phyloP scores from a whole-genome alignment of 768 basidiomycete species.

The Dacryopinax spathularia region DNA sequence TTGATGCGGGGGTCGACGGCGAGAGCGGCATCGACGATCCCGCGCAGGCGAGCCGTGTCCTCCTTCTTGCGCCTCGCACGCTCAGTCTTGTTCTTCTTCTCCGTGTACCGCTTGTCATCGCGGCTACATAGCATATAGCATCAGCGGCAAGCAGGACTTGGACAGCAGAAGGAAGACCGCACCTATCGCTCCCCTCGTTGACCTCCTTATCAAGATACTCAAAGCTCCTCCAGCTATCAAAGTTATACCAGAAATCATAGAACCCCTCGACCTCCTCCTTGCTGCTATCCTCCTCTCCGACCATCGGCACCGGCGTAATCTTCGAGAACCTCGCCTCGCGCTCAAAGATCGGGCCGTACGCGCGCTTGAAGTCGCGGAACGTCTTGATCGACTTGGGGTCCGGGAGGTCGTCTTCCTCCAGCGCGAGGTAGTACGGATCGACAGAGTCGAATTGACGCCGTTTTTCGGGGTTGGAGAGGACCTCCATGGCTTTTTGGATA shows the following conservation, averaged over 20 bases:
- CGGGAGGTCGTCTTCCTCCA: constrained; percentile 63
- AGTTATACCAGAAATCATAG: constrained; percentile 99
- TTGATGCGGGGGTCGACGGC: constrained; percentile 86
- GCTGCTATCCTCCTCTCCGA: constrained; percentile 54
- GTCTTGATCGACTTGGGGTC: constrained; percentile 44
- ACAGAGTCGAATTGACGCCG: constrained; percentile 94
- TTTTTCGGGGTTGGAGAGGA: constrained; percentile 71
- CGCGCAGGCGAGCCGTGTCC: constrained; percentile 78
- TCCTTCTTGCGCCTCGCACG: constrained; percentile 94
- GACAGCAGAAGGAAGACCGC: constrained; percentile 18
- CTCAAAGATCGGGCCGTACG: constrained; percentile 71
- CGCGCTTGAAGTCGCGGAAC: constrained; percentile 49
- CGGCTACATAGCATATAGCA: constrained; percentile 38
- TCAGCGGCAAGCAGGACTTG: not conserved
- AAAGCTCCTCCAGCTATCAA: constrained; percentile 95
- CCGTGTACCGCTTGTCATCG: constrained; percentile 96
- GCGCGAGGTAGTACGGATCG: constrained; percentile 58
- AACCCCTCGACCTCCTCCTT: constrained; percentile 81
- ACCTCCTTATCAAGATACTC: constrained; percentile 98
- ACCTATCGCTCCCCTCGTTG: constrained; percentile 94
- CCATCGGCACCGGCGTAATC: constrained; percentile 60
- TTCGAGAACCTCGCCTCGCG: constrained; percentile 88
- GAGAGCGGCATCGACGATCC: constrained; percentile 74
- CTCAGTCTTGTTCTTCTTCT: constrained; percentile 99
- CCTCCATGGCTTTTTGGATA: constrained; percentile 95